phyloP scores from a whole-genome alignment of 345 rosid genomes.

The Populus deltoides region DNA sequence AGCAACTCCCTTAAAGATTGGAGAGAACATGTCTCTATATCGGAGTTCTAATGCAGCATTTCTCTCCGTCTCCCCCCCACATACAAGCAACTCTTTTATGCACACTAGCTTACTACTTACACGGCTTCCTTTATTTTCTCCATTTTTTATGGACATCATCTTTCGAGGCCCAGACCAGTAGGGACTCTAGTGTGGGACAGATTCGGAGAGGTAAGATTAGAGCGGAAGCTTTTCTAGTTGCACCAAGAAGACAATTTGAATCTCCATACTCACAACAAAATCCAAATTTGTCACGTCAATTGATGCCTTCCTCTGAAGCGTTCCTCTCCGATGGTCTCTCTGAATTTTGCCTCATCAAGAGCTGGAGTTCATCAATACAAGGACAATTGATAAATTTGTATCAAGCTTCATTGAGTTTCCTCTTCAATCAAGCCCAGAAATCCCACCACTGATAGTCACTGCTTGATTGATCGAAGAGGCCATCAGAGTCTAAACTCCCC shows the following conservation, averaged over 20 bases:
- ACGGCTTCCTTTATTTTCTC: not conserved
- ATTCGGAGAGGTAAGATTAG: constrained; percentile 2
- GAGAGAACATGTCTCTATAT: not conserved
- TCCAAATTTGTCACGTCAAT: not conserved
- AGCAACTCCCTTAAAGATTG: not conserved
- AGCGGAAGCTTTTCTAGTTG: not conserved
- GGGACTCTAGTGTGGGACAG: not conserved
- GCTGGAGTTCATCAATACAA: not conserved
- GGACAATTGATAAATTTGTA: constrained; percentile 12
- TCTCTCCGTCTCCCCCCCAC: not conserved
- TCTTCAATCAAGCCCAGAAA: constrained; percentile 51
- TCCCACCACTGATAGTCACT: constrained; percentile 67
- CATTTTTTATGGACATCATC: not conserved
- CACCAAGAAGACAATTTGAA: not conserved
- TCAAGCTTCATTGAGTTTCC: not conserved
- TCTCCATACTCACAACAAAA: not conserved
- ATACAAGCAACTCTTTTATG: not conserved
- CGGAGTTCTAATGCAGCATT: not conserved
- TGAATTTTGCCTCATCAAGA: not conserved
- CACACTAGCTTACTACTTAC: not conserved
- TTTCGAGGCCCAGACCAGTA: not conserved
- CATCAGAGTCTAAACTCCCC: constrained; percentile 55
- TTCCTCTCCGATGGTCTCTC: not conserved
- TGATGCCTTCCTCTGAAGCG: constrained; percentile 3
- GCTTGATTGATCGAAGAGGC: constrained; percentile 52